Base-by-base conservation (phyloP, 192 early-diverging fungal genomes). In the Coemansia aciculifera region DNA sequence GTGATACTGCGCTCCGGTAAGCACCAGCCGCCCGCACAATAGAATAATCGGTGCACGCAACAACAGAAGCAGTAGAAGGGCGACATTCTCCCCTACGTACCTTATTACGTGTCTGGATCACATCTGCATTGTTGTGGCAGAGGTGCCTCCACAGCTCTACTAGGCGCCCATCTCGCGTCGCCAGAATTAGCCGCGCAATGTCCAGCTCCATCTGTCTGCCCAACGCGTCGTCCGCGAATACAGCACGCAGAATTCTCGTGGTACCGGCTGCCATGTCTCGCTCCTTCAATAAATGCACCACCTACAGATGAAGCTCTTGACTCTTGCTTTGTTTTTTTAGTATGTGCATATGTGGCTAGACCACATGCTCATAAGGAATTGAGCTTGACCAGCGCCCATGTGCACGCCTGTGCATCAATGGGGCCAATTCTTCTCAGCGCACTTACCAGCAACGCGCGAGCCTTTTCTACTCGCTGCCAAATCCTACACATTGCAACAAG, bases 381-480 rank as follows among this genome's bases (percentile, higher is more conserved):
- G 42, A 15, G 42, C 34, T 34, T 34, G 34, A 34, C 34, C 34
- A 34, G 34, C 7, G 34, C 34, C 34, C 34, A 34, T 34, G 34
- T 34, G 34, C 34, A 4, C 34, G 34, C 46, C n/a, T 21, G 46
- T 23, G 46, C 46, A 48, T 48, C 46, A 48, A 48, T 23, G 46
- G 46, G 7, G 29, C 31, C 54, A n/a, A 5, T 31, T 56, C 19
- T 57, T 56, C 4, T 17, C 36, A 13, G 5, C 1, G 11, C n/a
- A 66, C 79, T 67, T 82, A 77, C 79, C 51, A 82, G 19, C 38
- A 51, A 51, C 13, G 69, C 75, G 32, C 79, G 79, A 42, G 67
- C 68, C 43, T 23, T 36, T 13, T 77, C 67, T 39, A 68, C 24
- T 6, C 68, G 64, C 27, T 56, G 46, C 74, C 74, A 82, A 56